Percentiles rank a stretch among this genome's conserved stretches.
These are phyloP conservation scores for Aspergillus carlsbadensis DNA, from an alignment of 495 filamentous ascomycete genomes.

Conservation along the genomic window DNA sequence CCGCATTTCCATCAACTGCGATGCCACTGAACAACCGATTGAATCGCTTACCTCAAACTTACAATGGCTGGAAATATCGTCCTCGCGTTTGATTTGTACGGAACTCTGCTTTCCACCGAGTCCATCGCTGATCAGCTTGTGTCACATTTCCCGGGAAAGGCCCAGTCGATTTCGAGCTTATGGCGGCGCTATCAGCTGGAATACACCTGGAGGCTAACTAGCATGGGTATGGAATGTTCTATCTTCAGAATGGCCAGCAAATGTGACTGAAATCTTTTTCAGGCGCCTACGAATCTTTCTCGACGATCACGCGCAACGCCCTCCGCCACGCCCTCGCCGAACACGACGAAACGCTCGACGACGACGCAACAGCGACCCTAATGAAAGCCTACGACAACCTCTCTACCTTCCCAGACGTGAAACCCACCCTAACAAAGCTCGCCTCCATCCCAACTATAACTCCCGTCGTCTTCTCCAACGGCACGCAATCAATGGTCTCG, in stretches of 20 bases:
- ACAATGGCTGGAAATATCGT: neutral
- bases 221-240: neutral
- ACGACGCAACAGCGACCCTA: slow-evolving; percentile 42
- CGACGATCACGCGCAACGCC: slow-evolving; percentile 59
- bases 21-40: too few relatives aligned
- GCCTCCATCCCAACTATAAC: slow-evolving; percentile 38
- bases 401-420: slow-evolving; percentile 67
- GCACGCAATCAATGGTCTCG: slow-evolving; percentile 61
- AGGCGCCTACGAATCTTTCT: slow-evolving; percentile 66
- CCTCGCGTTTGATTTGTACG: slow-evolving; percentile 12
- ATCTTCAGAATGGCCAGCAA: neutral
- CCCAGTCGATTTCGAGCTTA: slow-evolving; percentile 8
- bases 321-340: slow-evolving; percentile 65
- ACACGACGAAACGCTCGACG: slow-evolving; percentile 41
- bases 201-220: slow-evolving; percentile 12
- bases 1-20: too few relatives aligned
- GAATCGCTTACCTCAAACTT: too few relatives aligned
- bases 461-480: slow-evolving; percentile 75
- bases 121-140: slow-evolving; percentile 7
- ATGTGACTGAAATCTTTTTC: neutral
- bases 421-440: slow-evolving; percentile 47
- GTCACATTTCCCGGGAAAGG: slow-evolving; percentile 5
- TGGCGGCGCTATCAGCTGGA: slow-evolving; percentile 12
- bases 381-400: slow-evolving; percentile 70
- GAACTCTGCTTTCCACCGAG: slow-evolving; percentile 10